Base-by-base conservation (phyloP, 495 filamentous ascomycete species). In the Aspergillus conjunctus region DNA sequence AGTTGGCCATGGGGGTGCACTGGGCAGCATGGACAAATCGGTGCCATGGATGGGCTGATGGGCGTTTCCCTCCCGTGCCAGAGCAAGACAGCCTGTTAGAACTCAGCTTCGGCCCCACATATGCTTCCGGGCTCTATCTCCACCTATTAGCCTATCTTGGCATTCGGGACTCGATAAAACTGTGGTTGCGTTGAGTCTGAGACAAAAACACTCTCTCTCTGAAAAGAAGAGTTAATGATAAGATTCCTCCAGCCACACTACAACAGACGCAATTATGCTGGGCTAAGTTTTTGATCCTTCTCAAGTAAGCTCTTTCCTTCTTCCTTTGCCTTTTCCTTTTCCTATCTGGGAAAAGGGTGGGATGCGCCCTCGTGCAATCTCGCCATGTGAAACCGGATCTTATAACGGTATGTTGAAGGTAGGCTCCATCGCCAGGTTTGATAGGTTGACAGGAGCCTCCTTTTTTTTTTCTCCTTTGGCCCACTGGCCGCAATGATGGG, bases 61-160 rank as follows among this genome's bases (percentile, higher is more conserved):
- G 55, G 57, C 54, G 56, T 53, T 59, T 52, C 32, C 56, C 51
- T 58, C 46, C 62, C 62, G 62, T 58, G 43, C 59, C 59, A 56
- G 48, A 51, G 21, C 43, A 15, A 55, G 34, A 15, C 45, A 56
- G 61, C 58, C 59, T 59, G 58, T 64, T 58, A 64, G 52, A 26
- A 49, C 18, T 55, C 51, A 51, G 52, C 54, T 18, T 51, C 56
- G 61, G 59, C 57, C 59, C 66, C 66, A 59, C 62, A 54, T 18
- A 49, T 22, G 11, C 54, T 55, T 63, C 56, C 62, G 54, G 43
- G 33, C 57, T 31, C 41, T 45, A 41, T 54, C 26, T 51, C 55
- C 60, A 60, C 31, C 31, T 39, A 44, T 54, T 63, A 63, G 66
- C 60, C 53, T 20, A 20, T 49, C 66, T 68, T 68, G 66, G 62